Percentiles rank a stretch among this genome's conserved stretches.
Conservation (phyloP, 176 grass and related monocot genomes). For the Elaeis guineensis region DNA sequence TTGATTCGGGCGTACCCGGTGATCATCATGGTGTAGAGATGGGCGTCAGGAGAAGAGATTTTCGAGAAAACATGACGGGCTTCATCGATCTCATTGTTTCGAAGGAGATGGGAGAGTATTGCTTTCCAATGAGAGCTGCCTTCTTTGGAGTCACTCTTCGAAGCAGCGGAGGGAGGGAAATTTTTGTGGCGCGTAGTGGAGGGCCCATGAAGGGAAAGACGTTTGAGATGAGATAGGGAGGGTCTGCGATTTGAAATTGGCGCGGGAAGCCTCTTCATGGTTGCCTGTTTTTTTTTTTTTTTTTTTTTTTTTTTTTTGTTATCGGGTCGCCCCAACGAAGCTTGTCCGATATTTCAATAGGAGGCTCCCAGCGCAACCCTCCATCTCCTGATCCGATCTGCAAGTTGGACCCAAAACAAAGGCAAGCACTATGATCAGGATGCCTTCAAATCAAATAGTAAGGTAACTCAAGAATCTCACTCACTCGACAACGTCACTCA, state of each 20-base stretch:
- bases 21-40: conserved; percentile 12
- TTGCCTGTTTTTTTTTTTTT: no score
- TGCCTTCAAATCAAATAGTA: no score
- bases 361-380: no score
- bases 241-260: not conserved
- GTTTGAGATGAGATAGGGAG: not conserved
- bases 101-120: conserved; percentile 19
- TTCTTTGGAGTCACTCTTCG: not conserved
- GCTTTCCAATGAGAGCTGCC: conserved; percentile 11
- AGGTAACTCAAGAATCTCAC: no score
- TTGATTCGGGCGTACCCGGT: conserved; percentile 8
- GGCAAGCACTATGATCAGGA: no score
- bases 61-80: conserved; percentile 23
- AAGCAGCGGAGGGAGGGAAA: not conserved
- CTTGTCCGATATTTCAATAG: no score
- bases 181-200: not conserved
- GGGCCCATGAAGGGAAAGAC: not conserved
- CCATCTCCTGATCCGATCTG: no score
- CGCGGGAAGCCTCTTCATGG: conserved; percentile 24
- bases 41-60: conserved; percentile 10
- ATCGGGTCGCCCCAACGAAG: no score
- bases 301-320: no score
- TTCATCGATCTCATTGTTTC: conserved; percentile 27
- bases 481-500: no score
- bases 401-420: no score